Evolutionary conservation across 345 rosid species (phyloP), one percentile per base, ranked within the genome.

Genomic region (Euclidium syriacum): DNA sequence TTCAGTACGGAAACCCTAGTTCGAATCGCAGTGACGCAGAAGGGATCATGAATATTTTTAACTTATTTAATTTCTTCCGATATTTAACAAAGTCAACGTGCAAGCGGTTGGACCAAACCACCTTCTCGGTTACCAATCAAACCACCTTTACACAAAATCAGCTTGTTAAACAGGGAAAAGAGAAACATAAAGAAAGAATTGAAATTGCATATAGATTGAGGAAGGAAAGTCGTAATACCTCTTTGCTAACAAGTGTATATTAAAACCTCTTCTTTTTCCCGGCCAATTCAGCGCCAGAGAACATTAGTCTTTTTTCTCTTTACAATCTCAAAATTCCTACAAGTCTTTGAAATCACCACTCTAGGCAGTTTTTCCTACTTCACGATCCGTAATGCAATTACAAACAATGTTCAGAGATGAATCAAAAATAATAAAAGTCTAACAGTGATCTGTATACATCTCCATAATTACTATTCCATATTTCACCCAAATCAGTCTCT

Each of bases 1-100:
- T 65, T 34, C 64, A 60, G 61, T 22, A 52, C 23, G 19, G 52
- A 78, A 83, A 75, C 85, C 85, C 85, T 80, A 78, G 85, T 80
- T 80, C 85, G 88, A 83, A 34, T 80, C 88, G 32, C 67, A 11
- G 5, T 26, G 77, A 70, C 55, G 79, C 66, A 55, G 42, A 17
- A 2, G 26, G 1, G 58, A 39, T 48, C 43, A 38, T 35, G 7
- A 10, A 42, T 67, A 29, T 48, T 49, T 57, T 33, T 2, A 26
- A 18, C 15, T 26, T 57, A 2, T 35, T 49, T 26, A 53, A 15
- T 33, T 29, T 52, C 35, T 25, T 48, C 10, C 9, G 4, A 24
- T 26, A 16, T 39, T 43, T 1, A 32, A 10, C 7, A 23, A 12
- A 65, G 70, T 44, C 63, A 55, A 65, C 65, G 56, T 53, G 42